Base-by-base conservation (phyloP, 108 stramenopile species). In the Skeletonema tropicum region DNA sequence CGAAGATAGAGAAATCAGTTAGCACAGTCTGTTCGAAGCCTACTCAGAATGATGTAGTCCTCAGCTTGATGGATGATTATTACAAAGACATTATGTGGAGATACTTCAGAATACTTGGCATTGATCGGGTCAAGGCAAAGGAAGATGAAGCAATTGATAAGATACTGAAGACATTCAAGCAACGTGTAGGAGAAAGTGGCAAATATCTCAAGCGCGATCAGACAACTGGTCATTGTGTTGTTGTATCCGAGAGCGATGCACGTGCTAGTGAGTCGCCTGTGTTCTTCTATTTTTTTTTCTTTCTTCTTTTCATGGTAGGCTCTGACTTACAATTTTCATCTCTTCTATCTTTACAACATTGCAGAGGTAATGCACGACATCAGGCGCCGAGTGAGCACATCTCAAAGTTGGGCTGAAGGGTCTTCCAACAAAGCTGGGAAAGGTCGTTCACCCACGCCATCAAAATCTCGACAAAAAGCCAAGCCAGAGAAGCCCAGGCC, bases 11-110 rank as follows among this genome's bases (percentile, higher is more conserved):
- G 32, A 39, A 58, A 33, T 59, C 38, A 3, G 52, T 33, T 25
- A 70, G 55, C 57, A 0, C 57, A n/a, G 25, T 41, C 23, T 21
- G 1, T 21, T 46, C 45, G 10, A 26, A 26, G 41, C 65, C 65
- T 30, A 38, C 42, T 6, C 23, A 66, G 26, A 46, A 66, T 46
- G 65, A 66, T 46, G 41, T 66, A 11, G 46, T 66, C 25, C 46
- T 66, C 41, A 66, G 65, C 39, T 42, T 66, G 65, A 66, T 42
- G 41, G 65, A 66, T 31, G 65, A 66, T 66, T 29, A 30, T 12
- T 66, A 66, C 65, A 66, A 46, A 30, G 29, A 46, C 3, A 66
- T 66, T 30, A 66, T 66, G 65, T 66, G 45, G 41, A 30, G 26
- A 30, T 21, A 66, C 14, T 66, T 42, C 29, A 66, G 29, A 9